A percentile compares a stretch with the other conserved stretches of the same genome.
Conservation (phyloP, 2,329 filamentous ascomycete species). For the Juglanconis juglandina region DNA sequence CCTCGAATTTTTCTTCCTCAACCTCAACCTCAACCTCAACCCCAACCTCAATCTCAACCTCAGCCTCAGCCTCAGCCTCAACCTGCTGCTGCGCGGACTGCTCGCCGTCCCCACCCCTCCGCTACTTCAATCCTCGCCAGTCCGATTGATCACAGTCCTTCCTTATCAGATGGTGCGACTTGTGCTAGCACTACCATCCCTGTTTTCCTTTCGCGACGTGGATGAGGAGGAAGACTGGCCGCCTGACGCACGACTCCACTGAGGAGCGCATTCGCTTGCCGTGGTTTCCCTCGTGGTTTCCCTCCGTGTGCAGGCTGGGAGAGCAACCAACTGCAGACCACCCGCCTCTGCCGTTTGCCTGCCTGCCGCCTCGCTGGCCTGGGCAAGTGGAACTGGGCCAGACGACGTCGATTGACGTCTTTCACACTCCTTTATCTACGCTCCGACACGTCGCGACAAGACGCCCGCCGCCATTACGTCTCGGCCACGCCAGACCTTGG, state of each 20-base stretch:
- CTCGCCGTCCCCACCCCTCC: not conserved
- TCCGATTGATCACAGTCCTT: not conserved
- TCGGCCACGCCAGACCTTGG: not conserved
- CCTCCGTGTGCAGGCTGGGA: too few species aligned
- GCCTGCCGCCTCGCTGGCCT: not conserved
- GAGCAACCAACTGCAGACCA: too few species aligned
- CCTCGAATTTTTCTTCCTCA: not conserved
- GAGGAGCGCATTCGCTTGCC: not conserved
- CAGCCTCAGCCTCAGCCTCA: not conserved
- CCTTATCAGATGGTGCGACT: constrained; percentile 19
- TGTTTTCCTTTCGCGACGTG: constrained; percentile 18
- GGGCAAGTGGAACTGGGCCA: not conserved
- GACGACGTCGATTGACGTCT: not conserved
- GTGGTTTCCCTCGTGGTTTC: too few species aligned
- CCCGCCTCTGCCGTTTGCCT: too few species aligned
- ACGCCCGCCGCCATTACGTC: not conserved
- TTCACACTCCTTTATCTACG: not conserved
- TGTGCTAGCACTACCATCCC: constrained; percentile 14
- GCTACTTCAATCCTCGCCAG: not conserved
- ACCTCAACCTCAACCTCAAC: not conserved
- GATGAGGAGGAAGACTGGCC: constrained; percentile 18
- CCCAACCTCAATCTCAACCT: not conserved
- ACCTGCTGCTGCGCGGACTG: not conserved
- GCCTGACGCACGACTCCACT: constrained; percentile 12
- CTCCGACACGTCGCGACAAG: constrained; percentile 3